These are phyloP conservation scores for Aspergillus texensis DNA, from an alignment of 2,329 filamentous ascomycete species.

Conservation along the genomic window DNA sequence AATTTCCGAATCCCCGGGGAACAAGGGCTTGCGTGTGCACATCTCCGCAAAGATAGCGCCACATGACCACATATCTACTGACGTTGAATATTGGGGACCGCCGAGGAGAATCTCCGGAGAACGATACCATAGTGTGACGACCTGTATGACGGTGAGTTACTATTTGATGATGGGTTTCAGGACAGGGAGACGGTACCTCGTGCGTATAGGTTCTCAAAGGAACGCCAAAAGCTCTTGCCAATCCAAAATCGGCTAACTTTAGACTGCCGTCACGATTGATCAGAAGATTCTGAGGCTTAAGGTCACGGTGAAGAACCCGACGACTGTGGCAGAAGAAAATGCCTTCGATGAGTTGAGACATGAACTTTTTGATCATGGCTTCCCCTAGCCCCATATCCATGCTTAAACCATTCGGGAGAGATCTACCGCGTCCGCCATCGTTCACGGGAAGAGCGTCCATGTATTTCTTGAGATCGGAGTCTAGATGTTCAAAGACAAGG, in stretches of 20 bases:
- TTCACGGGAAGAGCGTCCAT: constrained; percentile 87
- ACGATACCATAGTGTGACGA: constrained; percentile 92
- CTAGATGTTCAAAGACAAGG: constrained; percentile 88
- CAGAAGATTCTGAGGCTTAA: constrained; percentile 88
- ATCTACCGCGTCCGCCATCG: constrained; percentile 82
- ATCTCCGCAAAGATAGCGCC: constrained; percentile 96
- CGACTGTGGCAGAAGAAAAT: constrained; percentile 87
- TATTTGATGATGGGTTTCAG: neutral
- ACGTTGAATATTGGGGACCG: constrained; percentile 88
- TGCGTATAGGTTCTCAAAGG: constrained; percentile 90
- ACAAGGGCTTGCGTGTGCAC: constrained; percentile 90
- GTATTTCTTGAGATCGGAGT: constrained; percentile 91
- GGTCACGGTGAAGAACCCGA: constrained; percentile 81
- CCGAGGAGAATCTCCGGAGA: constrained; percentile 88
- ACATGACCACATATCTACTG: constrained; percentile 94
- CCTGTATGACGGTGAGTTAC: constrained; percentile 45
- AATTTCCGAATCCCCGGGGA: constrained; percentile 90
- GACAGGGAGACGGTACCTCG: constrained; percentile 56
- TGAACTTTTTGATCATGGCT: constrained; percentile 88
- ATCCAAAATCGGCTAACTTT: constrained; percentile 87
- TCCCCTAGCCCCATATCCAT: constrained; percentile 73
- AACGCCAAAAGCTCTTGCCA: constrained; percentile 87
- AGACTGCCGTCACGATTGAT: constrained; percentile 86
- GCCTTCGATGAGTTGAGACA: constrained; percentile 82
- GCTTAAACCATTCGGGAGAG: constrained; percentile 74